These are phyloP conservation scores for Tulasnella sp. DNA, from an alignment of 768 basidiomycete genomes.

Conservation along the genomic window DNA sequence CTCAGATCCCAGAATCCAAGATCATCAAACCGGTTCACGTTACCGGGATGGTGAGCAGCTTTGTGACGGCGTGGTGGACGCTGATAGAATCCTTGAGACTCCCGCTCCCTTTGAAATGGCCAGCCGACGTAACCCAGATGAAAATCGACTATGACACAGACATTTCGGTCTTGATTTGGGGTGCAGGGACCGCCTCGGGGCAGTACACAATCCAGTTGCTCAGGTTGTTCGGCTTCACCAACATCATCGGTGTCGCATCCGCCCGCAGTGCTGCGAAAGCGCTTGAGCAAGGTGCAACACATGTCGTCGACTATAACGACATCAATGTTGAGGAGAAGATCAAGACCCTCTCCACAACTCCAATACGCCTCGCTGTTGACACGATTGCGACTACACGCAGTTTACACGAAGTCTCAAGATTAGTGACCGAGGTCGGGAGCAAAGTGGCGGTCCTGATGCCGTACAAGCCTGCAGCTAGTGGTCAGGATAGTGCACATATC, in stretches of 20 bases:
- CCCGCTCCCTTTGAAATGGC: slow-evolving; percentile 29
- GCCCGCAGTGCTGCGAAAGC: slow-evolving; percentile 31
- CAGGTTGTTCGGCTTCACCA: slow-evolving; percentile 33
- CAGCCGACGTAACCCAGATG: slow-evolving; percentile 17
- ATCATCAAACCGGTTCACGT: slow-evolving; percentile 29
- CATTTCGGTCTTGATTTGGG: slow-evolving; percentile 35
- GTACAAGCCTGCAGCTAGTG: slow-evolving; percentile 27
- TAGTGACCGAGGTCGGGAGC: slow-evolving; percentile 27
- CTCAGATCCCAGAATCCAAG: slow-evolving; percentile 34
- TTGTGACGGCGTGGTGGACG: slow-evolving; percentile 34
- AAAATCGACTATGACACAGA: slow-evolving; percentile 24
- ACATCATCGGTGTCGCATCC: slow-evolving; percentile 35
- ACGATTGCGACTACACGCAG: slow-evolving; percentile 31
- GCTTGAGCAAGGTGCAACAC: slow-evolving; percentile 31
- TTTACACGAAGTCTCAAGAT: slow-evolving; percentile 29
- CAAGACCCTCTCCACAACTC: slow-evolving; percentile 24
- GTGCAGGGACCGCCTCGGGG: slow-evolving; percentile 34
- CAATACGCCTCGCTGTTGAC: slow-evolving; percentile 30
- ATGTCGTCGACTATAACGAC: slow-evolving; percentile 34
- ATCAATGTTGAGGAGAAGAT: slow-evolving; percentile 30
- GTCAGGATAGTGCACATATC: slow-evolving; percentile 19
- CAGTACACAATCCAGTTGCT: slow-evolving; percentile 33
- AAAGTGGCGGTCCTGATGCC: slow-evolving; percentile 38
- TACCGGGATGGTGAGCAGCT: slow-evolving; percentile 34
- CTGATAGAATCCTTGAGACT: slow-evolving; percentile 30